phyloP scores from a whole-genome alignment of 192 early-diverging fungal species.

The Backusella liffmaniae region DNA sequence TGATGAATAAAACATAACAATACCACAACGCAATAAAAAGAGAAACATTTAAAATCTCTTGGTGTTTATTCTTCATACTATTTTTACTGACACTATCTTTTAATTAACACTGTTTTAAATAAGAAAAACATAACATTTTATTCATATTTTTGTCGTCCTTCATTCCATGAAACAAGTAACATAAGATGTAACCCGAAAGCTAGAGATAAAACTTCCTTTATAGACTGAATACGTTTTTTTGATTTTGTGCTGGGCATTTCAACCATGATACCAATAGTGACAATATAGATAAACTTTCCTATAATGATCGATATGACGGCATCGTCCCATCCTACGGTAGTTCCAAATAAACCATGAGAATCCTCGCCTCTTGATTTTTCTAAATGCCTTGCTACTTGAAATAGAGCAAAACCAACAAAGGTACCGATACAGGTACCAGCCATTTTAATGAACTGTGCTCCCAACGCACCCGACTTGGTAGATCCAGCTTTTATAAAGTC shows the following conservation, averaged over 20 bases:
- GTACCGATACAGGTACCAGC: constrained; percentile 76
- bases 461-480: constrained; percentile 63
- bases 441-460: constrained; percentile 75
- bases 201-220: not conserved
- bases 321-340: not conserved
- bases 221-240: not conserved
- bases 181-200: not conserved
- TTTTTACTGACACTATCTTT: too few relatives aligned
- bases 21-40: too few relatives aligned
- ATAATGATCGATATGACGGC: not conserved
- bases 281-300: not conserved
- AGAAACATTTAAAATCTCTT: too few relatives aligned
- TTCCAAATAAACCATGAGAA: not conserved
- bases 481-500: constrained; percentile 85
- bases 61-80: too few relatives aligned
- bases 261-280: not conserved
- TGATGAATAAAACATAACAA: too few relatives aligned
- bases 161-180: not conserved
- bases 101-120: not conserved
- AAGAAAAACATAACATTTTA: not conserved
- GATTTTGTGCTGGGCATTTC: not conserved
- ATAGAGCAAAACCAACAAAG: constrained; percentile 68
- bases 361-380: not conserved
- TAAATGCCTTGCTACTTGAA: constrained; percentile 46
- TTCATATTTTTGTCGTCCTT: not conserved